Evolutionary conservation across 2,329 filamentous ascomycete species (phyloP).

Genomic region (Penicillium sp.): DNA sequence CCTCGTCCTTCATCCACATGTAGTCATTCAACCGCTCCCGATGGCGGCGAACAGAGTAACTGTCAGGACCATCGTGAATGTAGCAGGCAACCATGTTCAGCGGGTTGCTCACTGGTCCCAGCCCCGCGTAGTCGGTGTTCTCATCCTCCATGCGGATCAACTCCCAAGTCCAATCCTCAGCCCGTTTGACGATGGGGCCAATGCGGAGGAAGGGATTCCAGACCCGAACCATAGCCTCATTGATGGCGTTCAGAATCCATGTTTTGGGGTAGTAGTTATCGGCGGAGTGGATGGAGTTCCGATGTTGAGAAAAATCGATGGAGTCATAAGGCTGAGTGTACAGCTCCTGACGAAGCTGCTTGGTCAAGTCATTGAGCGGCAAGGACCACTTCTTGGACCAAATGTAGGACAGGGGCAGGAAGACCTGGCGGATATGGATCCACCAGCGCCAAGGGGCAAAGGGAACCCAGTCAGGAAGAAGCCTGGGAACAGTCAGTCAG

Average conservation of each 20-base stretch:
- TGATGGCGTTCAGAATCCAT: constrained; percentile 73
- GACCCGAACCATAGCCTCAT: constrained; percentile 74
- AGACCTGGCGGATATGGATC: constrained; percentile 98
- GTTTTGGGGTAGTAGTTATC: constrained; percentile 96
- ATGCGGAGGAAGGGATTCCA: constrained; percentile 77
- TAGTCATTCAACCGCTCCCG: constrained; percentile 80
- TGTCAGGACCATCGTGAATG: constrained; percentile 75
- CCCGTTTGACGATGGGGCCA: constrained; percentile 63
- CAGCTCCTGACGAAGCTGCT: constrained; percentile 73
- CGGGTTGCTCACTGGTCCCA: constrained; percentile 85
- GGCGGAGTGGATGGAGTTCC: constrained; percentile 73
- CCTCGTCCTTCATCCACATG: constrained; percentile 87
- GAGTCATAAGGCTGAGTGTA: constrained; percentile 74
- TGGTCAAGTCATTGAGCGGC: constrained; percentile 71
- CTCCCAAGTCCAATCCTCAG: constrained; percentile 78
- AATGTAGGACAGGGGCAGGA: constrained; percentile 84
- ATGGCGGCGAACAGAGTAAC: constrained; percentile 70
- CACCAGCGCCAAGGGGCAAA: constrained; percentile 93
- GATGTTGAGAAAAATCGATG: constrained; percentile 73
- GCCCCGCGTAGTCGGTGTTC: constrained; percentile 81
- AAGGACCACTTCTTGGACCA: constrained; percentile 81
- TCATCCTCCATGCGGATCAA: constrained; percentile 87
- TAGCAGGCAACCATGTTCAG: constrained; percentile 90
- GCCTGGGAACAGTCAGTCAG: constrained; percentile 37
- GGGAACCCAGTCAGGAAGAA: constrained; percentile 86